Evolutionary conservation across 2,329 filamentous ascomycete genomes (phyloP).

Genomic region (Endoconidiophora laricicola): DNA sequence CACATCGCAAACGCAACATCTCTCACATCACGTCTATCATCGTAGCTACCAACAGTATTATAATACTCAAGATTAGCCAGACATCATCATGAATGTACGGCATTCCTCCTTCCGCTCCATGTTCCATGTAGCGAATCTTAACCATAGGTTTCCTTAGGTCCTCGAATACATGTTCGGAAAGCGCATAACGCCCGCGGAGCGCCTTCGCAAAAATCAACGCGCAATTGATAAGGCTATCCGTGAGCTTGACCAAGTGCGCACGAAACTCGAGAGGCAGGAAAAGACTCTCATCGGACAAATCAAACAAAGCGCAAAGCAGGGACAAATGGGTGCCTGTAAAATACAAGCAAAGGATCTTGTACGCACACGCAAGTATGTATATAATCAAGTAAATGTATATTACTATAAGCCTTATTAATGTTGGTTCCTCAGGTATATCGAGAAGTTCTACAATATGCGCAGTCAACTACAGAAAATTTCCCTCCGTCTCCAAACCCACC

Average conservation of each 20-base stretch:
- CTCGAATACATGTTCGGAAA: conserved; percentile 99
- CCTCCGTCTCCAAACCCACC: conserved; percentile 87
- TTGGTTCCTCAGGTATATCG: conserved; percentile 53
- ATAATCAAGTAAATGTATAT: neutral
- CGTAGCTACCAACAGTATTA: neutral
- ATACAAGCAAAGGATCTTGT: conserved; percentile 97
- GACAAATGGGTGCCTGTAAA: conserved; percentile 95
- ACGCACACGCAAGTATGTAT: conserved; percentile 56
- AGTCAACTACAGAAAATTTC: conserved; percentile 95
- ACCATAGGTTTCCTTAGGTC: conserved; percentile 39
- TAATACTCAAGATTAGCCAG: neutral
- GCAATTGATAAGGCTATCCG: conserved; percentile 94
- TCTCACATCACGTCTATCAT: neutral
- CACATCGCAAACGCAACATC: neutral
- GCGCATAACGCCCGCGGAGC: conserved; percentile 92
- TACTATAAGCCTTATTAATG: neutral
- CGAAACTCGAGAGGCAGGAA: conserved; percentile 96
- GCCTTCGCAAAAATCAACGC: conserved; percentile 83
- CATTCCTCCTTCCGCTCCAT: neutral
- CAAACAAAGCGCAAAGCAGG: conserved; percentile 95
- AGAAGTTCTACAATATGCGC: conserved; percentile 97
- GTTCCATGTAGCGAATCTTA: neutral
- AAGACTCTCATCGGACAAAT: conserved; percentile 93
- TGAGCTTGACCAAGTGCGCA: conserved; percentile 83
- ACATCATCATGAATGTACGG: conserved; percentile 37